These are phyloP conservation scores for Theileria parva DNA, from an alignment of 169 alveolate genomes.

Conservation along the genomic window DNA sequence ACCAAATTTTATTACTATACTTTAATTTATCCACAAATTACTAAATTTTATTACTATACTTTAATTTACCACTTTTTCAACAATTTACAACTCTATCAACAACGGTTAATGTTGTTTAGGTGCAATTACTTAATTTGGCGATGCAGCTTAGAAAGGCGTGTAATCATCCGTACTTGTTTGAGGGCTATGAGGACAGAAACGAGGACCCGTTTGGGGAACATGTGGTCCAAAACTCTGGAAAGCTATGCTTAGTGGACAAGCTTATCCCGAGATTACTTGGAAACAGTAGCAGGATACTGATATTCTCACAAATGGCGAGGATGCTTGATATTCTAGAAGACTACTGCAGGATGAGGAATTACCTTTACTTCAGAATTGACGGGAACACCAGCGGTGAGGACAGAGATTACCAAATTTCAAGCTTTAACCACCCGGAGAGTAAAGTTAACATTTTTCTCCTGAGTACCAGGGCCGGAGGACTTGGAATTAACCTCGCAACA, in stretches of 20 bases:
- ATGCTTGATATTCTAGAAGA: conserved; percentile 94
- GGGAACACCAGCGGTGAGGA: conserved; percentile 96
- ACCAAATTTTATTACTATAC: too few species aligned
- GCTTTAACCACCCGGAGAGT: conserved; percentile 87
- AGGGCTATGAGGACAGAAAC: conserved; percentile 88
- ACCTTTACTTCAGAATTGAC: conserved; percentile 93
- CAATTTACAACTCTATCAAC: background rate
- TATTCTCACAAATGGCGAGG: conserved; percentile 91
- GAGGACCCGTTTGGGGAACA: conserved; percentile 89
- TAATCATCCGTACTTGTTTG: conserved; percentile 94
- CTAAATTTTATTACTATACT: too few species aligned
- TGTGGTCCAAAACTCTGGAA: conserved; percentile 87
- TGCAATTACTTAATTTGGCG: conserved; percentile 93
- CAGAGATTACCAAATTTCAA: conserved; percentile 89
- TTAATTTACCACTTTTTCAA: background rate
- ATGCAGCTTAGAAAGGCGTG: conserved; percentile 98
- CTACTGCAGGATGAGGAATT: conserved; percentile 90
- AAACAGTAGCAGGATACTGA: conserved; percentile 84
- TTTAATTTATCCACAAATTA: background rate
- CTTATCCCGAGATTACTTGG: conserved; percentile 71
- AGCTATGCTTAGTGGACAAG: conserved; percentile 89
- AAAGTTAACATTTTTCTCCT: conserved; percentile 89
- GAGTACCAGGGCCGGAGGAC: conserved; percentile 97
- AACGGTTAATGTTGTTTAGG: conserved; percentile 61
- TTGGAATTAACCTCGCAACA: conserved; percentile 95